These are phyloP conservation scores for Termitomyces sp. DNA, from an alignment of 768 basidiomycete genomes.

Conservation along the genomic window DNA sequence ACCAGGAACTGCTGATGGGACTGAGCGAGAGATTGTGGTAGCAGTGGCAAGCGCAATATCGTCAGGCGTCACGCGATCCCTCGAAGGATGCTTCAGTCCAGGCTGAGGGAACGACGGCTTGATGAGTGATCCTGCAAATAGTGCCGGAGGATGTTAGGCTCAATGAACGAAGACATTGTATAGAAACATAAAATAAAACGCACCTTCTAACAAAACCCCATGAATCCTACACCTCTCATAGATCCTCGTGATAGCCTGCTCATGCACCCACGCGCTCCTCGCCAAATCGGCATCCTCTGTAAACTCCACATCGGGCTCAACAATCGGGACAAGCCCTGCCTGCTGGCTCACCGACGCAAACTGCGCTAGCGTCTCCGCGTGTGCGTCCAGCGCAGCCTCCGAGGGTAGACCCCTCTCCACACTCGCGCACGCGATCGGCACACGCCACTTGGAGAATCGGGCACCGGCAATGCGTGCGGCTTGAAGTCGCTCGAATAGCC, in stretches of 20 bases:
- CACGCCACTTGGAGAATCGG: constrained; percentile 50
- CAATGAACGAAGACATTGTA: not conserved
- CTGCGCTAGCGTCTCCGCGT: constrained; percentile 44
- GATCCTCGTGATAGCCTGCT: constrained; percentile 41
- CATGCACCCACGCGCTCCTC: constrained; percentile 43
- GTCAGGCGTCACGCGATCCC: constrained; percentile 30
- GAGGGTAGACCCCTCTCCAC: constrained; percentile 32
- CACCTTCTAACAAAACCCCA: constrained; percentile 48
- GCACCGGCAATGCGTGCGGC: constrained; percentile 41
- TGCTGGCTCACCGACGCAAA: constrained; percentile 50
- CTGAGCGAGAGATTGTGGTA: constrained; percentile 39
- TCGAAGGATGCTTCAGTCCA: constrained; percentile 38
- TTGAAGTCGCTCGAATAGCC: constrained; percentile 37
- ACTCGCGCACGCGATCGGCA: constrained; percentile 44
- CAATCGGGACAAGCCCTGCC: constrained; percentile 48
- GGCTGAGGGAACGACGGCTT: constrained; percentile 53
- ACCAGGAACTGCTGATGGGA: constrained; percentile 45
- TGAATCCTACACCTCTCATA: constrained; percentile 42
- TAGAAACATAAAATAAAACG: not conserved
- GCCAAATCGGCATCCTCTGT: constrained; percentile 41
- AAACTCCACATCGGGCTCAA: constrained; percentile 53
- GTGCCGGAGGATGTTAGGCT: not conserved
- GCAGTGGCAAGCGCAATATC: constrained; percentile 44
- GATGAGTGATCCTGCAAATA: constrained; percentile 38
- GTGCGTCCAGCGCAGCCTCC: constrained; percentile 37